Conservation (phyloP, 2,329 filamentous ascomycete species). For the Xylaria sp. region DNA sequence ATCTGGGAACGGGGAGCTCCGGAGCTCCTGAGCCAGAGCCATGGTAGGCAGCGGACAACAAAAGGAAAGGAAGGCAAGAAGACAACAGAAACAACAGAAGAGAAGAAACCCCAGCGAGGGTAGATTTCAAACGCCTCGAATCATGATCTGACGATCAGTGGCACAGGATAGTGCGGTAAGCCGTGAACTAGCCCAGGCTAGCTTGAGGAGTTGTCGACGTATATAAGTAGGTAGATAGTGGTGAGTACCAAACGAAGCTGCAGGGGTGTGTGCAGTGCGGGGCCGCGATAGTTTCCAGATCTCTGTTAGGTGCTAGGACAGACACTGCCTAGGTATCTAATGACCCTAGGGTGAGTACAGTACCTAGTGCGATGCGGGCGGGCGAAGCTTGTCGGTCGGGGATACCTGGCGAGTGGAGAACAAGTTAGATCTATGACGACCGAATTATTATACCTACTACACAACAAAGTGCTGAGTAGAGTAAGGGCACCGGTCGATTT, state of each 20-base stretch:
- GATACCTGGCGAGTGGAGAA: conserved; percentile 31
- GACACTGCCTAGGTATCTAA: background rate
- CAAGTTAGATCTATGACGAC: conserved; percentile 35
- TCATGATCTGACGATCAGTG: conserved; percentile 44
- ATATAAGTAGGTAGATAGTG: background rate
- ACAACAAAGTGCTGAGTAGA: background rate
- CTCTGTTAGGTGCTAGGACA: conserved; percentile 8
- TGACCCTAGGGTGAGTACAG: no score
- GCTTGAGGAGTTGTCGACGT: conserved; percentile 33
- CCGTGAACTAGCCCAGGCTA: conserved; percentile 25
- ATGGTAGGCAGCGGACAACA: conserved; percentile 38
- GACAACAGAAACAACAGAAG: conserved; percentile 5
- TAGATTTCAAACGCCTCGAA: conserved; percentile 37
- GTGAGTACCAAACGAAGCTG: conserved; percentile 14
- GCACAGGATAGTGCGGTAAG: conserved; percentile 34
- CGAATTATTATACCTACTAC: conserved; percentile 19
- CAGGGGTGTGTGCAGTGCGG: conserved; percentile 16
- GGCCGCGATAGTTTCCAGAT: conserved; percentile 29
- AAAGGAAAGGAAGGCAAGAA: conserved; percentile 21
- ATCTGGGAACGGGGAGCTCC: conserved; percentile 39
- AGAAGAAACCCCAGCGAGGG: conserved; percentile 35
- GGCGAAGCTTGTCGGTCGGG: conserved; percentile 39
- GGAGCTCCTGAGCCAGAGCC: conserved; percentile 45
- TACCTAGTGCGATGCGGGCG: conserved; percentile 13
- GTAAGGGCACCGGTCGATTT: conserved; percentile 1